These are phyloP conservation scores for Mrakia gelida DNA, from an alignment of 768 basidiomycete genomes.

Conservation along the genomic window DNA sequence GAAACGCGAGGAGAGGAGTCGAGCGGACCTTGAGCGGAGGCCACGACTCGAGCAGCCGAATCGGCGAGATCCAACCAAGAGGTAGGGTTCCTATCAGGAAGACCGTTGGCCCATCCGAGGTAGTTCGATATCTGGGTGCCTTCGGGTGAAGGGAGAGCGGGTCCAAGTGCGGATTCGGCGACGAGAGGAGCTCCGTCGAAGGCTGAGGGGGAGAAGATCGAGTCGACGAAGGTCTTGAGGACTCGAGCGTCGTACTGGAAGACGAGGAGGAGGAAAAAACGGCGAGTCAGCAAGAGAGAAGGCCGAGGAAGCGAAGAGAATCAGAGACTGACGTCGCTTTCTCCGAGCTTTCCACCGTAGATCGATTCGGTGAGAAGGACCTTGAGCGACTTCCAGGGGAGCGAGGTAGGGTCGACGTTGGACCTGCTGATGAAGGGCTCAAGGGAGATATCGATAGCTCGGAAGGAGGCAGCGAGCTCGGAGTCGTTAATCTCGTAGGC, in stretches of 20 bases:
- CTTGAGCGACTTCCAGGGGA: constrained; percentile 94
- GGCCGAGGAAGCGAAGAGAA: not conserved
- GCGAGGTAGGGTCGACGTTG: constrained; percentile 83
- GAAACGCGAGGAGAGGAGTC: not conserved
- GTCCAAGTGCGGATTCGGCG: constrained; percentile 51
- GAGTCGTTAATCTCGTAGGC: constrained; percentile 98
- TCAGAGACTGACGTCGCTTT: constrained; percentile 15
- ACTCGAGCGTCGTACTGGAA: constrained; percentile 84
- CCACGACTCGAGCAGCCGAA: constrained; percentile 87
- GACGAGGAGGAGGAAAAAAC: constrained; percentile 58
- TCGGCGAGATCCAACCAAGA: constrained; percentile 91
- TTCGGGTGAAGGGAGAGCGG: constrained; percentile 70
- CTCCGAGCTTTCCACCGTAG: constrained; percentile 50
- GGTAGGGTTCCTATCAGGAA: constrained; percentile 91
- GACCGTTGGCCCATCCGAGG: constrained; percentile 75
- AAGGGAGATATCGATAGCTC: constrained; percentile 89
- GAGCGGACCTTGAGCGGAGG: constrained; percentile 73
- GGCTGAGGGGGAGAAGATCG: constrained; percentile 75
- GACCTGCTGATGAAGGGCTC: constrained; percentile 69
- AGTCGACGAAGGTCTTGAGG: constrained; percentile 87
- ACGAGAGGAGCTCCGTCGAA: constrained; percentile 88
- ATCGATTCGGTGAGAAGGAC: constrained; percentile 92
- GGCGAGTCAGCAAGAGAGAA: not conserved
- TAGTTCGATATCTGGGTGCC: constrained; percentile 91
- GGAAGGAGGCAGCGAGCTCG: constrained; percentile 87